Base-by-base conservation (phyloP, 768 basidiomycete species). In the Xerocomellus chrysenteron region DNA sequence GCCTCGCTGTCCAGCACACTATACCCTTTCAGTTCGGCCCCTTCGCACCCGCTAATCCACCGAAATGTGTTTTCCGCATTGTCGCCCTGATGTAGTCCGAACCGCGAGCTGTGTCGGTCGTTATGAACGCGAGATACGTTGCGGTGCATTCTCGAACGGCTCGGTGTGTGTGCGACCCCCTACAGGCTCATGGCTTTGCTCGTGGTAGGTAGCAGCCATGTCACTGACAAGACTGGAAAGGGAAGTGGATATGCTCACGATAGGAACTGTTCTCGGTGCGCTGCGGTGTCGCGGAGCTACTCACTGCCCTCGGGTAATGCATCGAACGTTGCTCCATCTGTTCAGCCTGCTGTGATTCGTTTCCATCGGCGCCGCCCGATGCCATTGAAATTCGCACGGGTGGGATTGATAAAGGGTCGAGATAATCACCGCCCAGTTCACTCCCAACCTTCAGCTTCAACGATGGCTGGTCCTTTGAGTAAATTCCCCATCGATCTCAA, bases 401-500 rank as follows among this genome's bases (percentile, higher is more conserved):
- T 41, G 17, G 9, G 37, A 28, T 47, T 57, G 59, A 70, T 70
- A 70, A 70, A 61, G 44, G 36, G 44, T 6, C n/a, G 42, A 52
- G 47, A 52, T 50, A 35, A 7, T 16, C 32, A 32, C 32, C 30
- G 30, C 26, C 21, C 21, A 21, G 21, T 21, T n/a, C 32, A 36
- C 52, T 6, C 28, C 50, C 43, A 11, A 17, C 46, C 16, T n/a
- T 56, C 14, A 24, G 36, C 36, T 6, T 35, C 66, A 59, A 73
- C 68, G 66, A 80, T 78, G 76, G 50, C 74, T 32, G 75, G 69
- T 64, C 71, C 75, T 60, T 66, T 75, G 54, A 73, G 69, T 50
- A 66, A 71, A 53, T 92, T 92, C 76, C 90, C 90, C 52, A 83
- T 93, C 67, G 89, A 92, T 73, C 85, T 93, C 70, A 80, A 76